These are phyloP conservation scores for Xylaria sp. DNA, from an alignment of 2,329 filamentous ascomycete genomes.

Conservation along the genomic window DNA sequence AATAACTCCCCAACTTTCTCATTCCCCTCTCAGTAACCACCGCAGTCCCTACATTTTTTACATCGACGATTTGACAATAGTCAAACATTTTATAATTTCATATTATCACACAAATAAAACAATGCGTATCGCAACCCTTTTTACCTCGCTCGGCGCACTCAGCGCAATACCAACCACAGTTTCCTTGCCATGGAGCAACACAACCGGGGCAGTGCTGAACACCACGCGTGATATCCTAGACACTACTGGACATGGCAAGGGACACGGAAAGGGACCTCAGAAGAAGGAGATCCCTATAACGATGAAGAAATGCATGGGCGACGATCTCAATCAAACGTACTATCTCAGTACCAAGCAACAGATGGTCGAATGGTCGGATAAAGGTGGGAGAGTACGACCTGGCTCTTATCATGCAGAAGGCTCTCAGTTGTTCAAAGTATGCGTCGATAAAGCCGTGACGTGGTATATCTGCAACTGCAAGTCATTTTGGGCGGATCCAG, in stretches of 20 bases:
- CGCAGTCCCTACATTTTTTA: no score
- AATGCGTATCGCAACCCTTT: no score
- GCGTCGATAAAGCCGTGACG: background rate
- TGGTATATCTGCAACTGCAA: constrained; percentile 15
- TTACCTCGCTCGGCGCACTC: no score
- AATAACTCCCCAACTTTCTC: no score
- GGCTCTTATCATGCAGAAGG: background rate
- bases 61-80: no score
- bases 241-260: background rate
- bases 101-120: no score
- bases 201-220: no score
- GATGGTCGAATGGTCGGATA: background rate
- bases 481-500: background rate
- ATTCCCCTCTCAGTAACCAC: no score
- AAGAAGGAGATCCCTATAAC: background rate
- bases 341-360: background rate
- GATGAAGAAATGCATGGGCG: background rate
- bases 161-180: background rate
- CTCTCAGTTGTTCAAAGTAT: background rate
- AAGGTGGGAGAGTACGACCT: no score
- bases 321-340: background rate
- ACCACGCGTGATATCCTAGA: no score
- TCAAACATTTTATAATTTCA: no score
- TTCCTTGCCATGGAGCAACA: no score
- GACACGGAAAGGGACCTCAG: background rate